A percentile compares a stretch with the other conserved stretches of the same genome.
Conservation (phyloP, 805 yeast species). For the Teunomyces stri region DNA sequence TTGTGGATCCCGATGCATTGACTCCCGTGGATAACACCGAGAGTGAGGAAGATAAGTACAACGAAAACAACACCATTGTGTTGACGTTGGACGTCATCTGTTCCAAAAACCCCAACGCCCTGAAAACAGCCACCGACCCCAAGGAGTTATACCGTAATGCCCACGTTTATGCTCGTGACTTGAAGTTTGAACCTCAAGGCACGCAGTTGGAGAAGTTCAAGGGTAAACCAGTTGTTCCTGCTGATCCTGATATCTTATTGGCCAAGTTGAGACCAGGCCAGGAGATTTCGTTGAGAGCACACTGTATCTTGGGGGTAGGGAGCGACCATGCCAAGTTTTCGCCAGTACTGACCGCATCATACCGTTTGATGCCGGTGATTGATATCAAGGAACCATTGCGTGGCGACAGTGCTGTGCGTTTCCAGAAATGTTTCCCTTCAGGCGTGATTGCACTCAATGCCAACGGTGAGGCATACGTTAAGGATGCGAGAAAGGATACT, state of each 20-base stretch:
- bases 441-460: conserved; percentile 83
- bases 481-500: conserved; percentile 91
- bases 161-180: conserved; percentile 83
- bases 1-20: conserved; percentile 84
- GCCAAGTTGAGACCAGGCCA: conserved; percentile 97
- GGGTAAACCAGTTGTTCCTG: conserved; percentile 64
- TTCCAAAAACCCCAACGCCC: conserved; percentile 81
- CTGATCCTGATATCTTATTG: conserved; percentile 84
- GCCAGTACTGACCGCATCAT: conserved; percentile 95
- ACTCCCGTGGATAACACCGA: conserved; percentile 73
- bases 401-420: conserved; percentile 73
- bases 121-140: conserved; percentile 75
- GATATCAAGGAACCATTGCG: conserved; percentile 69
- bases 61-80: conserved; percentile 87
- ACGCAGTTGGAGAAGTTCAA: conserved; percentile 73
- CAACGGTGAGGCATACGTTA: conserved; percentile 70
- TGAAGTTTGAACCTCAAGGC: conserved; percentile 90
- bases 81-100: conserved; percentile 79
- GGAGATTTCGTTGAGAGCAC: conserved; percentile 86
- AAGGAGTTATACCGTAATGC: conserved; percentile 79
- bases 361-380: conserved; percentile 86
- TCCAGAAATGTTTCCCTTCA: conserved; percentile 86
- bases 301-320: conserved; percentile 89
- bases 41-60: conserved; percentile 65
- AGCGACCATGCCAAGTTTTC: conserved; percentile 96